These are phyloP conservation scores for Tieghemostelium lacteum DNA, from an alignment of 78 protist species.

Conservation along the genomic window DNA sequence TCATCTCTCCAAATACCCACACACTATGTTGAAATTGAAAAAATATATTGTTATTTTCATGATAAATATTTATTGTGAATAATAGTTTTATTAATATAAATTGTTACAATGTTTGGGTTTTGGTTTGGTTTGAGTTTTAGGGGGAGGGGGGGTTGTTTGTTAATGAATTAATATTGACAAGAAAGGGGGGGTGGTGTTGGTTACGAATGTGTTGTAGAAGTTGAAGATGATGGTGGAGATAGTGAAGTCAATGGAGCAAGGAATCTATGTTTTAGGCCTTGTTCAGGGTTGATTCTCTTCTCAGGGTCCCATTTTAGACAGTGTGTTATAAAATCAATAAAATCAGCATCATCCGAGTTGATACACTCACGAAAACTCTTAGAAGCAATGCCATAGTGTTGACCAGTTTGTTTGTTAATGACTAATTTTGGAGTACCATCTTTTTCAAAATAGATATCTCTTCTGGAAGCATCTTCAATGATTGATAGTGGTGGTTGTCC, in stretches of 20 bases:
- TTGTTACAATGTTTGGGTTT: neutral
- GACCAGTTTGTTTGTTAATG: conserved; percentile 10
- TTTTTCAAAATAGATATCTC: conserved; percentile 54
- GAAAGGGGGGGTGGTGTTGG: too few species aligned
- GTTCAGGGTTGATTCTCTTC: conserved; percentile 44
- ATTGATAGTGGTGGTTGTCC: conserved; percentile 67
- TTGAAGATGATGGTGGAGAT: too few species aligned
- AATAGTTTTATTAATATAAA: neutral
- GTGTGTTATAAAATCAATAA: conserved; percentile 45
- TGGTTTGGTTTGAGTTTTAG: too few species aligned
- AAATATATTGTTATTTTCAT: neutral
- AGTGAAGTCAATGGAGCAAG: conserved; percentile 13
- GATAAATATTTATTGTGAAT: neutral
- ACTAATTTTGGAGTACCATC: conserved; percentile 13
- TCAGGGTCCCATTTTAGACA: conserved; percentile 73
- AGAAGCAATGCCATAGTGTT: conserved; percentile 27
- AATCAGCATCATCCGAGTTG: conserved; percentile 26
- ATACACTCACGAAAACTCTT: conserved; percentile 3
- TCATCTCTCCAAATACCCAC: neutral
- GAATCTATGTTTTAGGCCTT: conserved; percentile 67
- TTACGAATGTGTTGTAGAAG: too few species aligned
- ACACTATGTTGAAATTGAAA: neutral
- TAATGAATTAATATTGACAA: too few species aligned
- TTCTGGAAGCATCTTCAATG: conserved; percentile 43
- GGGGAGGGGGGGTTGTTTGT: too few species aligned